A percentile compares a stretch with the other conserved stretches of the same genome.
Evolutionary conservation across 164 flowering plant genomes (phyloP).

Genomic region (Saururus chinensis): DNA sequence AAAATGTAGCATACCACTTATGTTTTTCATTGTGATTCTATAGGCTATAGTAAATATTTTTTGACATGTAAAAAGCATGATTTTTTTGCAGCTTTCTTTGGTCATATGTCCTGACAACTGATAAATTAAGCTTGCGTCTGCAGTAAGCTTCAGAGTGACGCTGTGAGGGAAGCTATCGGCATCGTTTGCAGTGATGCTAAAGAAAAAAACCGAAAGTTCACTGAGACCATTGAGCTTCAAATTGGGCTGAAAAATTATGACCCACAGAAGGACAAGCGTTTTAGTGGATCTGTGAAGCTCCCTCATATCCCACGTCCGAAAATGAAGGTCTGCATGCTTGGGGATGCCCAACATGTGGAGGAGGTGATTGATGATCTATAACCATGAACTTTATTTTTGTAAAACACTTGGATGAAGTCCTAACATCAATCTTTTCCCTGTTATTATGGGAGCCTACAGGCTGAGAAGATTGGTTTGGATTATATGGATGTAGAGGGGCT

Average conservation of each 20-base stretch:
- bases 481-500: constrained; percentile 15
- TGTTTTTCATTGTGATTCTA: too few species aligned
- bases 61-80: too few species aligned
- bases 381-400: neutral
- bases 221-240: constrained; percentile 14
- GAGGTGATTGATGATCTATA: constrained; percentile 5
- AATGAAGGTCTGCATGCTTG: constrained; percentile 24
- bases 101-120: too few species aligned
- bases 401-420: neutral
- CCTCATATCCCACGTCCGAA: constrained; percentile 22
- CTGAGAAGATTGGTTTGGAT: constrained; percentile 14
- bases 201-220: constrained; percentile 8
- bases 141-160: constrained; percentile 17
- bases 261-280: constrained; percentile 14
- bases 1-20: too few species aligned
- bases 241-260: constrained; percentile 13
- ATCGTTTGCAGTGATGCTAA: constrained; percentile 6
- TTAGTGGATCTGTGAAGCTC: constrained; percentile 28
- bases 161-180: constrained; percentile 10
- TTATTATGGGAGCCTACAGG: constrained; percentile 2
- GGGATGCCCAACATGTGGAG: constrained; percentile 17
- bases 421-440: neutral
- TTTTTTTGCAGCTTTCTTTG: too few species aligned
- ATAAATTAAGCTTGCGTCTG: neutral
- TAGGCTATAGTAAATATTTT: too few species aligned